Evolutionary conservation across 1,139 yeast species (phyloP).

Genomic region (Candida frijolesensis): DNA sequence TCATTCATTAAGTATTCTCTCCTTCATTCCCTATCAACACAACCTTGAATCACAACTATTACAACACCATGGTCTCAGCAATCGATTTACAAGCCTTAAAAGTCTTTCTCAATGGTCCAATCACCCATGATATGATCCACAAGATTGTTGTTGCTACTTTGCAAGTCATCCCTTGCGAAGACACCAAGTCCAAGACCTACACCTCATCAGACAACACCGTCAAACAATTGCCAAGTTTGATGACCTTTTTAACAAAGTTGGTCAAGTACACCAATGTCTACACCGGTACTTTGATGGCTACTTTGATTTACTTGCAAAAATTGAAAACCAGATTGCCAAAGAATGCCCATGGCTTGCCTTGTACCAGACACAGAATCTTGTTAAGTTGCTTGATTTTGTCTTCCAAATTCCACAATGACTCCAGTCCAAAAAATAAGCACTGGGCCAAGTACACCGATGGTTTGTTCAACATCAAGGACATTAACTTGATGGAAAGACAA

Average conservation of each 20-base stretch:
- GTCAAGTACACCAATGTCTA: constrained; percentile 75
- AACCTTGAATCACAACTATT: not conserved
- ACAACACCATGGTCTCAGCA: constrained; percentile 18
- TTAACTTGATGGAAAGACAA: constrained; percentile 81
- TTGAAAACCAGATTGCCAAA: constrained; percentile 61
- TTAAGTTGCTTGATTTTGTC: constrained; percentile 72
- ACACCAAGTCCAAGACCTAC: constrained; percentile 38
- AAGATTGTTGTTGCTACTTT: constrained; percentile 62
- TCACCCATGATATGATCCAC: constrained; percentile 67
- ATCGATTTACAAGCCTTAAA: constrained; percentile 57
- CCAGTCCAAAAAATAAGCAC: constrained; percentile 73
- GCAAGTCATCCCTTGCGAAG: constrained; percentile 61
- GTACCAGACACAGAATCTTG: constrained; percentile 76
- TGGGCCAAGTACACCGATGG: constrained; percentile 83
- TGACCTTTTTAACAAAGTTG: constrained; percentile 70
- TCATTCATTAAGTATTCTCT: constrained; percentile 1
- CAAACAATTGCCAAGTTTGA: constrained; percentile 63
- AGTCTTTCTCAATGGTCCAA: constrained; percentile 56
- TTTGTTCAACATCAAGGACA: constrained; percentile 64
- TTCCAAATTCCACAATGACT: constrained; percentile 75
- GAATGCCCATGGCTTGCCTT: constrained; percentile 75
- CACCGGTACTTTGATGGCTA: constrained; percentile 75
- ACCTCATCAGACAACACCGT: constrained; percentile 33
- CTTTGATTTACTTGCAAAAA: constrained; percentile 66
- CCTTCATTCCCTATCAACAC: not conserved